Conservation (phyloP, 2,329 filamentous ascomycete genomes). For the Didymella pinodella region DNA sequence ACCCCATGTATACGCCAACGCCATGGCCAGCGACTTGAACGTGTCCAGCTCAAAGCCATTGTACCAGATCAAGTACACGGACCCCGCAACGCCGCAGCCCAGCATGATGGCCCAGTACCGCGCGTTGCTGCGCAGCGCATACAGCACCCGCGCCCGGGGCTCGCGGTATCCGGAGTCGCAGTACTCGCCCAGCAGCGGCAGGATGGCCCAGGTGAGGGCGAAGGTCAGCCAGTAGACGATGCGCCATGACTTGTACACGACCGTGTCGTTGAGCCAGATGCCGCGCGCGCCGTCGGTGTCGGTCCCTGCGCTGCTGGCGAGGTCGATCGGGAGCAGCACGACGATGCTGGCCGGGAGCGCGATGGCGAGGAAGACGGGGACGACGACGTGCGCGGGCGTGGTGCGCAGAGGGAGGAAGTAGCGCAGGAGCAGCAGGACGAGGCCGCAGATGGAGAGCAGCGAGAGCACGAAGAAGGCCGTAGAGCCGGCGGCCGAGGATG, state of each 20-base stretch:
- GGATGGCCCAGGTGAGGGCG: slow-evolving; percentile 89
- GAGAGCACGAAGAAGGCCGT: slow-evolving; percentile 78
- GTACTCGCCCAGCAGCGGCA: slow-evolving; percentile 93
- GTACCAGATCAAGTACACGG: slow-evolving; percentile 83
- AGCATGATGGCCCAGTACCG: slow-evolving; percentile 87
- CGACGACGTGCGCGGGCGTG: slow-evolving; percentile 86
- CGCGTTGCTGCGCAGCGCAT: slow-evolving; percentile 86
- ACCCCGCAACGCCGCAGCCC: slow-evolving; percentile 71
- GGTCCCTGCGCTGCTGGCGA: slow-evolving; percentile 82
- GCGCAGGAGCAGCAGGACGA: slow-evolving; percentile 84
- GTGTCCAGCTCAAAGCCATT: slow-evolving; percentile 76
- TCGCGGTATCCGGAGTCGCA: slow-evolving; percentile 93
- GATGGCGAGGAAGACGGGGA: slow-evolving; percentile 95
- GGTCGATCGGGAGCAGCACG: slow-evolving; percentile 91
- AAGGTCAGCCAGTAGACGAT: slow-evolving; percentile 99
- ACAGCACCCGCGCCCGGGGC: slow-evolving; percentile 78
- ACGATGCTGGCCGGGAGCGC: slow-evolving; percentile 91
- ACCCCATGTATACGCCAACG: slow-evolving; percentile 93
- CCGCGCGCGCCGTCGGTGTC: slow-evolving; percentile 76
- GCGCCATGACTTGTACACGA: slow-evolving; percentile 88
- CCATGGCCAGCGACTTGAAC: slow-evolving; percentile 88
- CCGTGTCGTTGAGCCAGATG: slow-evolving; percentile 82
- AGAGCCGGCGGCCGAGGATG: slow-evolving; percentile 75
- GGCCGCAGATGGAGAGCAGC: slow-evolving; percentile 74
- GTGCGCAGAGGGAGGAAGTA: slow-evolving; percentile 89